Percentiles rank a stretch among this genome's conserved stretches.
phyloP scores from a whole-genome alignment of 352 stramenopile species.

The Pythium dissotocum region DNA sequence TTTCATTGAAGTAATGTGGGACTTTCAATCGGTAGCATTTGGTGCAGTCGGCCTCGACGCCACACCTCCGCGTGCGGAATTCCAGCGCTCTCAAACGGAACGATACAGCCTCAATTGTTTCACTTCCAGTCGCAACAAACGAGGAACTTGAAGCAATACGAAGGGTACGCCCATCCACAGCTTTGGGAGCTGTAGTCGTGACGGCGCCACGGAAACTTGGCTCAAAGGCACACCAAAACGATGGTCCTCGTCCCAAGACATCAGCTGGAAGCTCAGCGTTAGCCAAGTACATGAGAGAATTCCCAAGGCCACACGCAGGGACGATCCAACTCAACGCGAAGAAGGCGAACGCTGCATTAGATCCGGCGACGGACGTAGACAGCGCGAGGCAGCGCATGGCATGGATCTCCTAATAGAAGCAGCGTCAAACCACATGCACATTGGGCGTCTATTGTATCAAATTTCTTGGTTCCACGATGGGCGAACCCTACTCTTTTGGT shows the following conservation, averaged over 20 bases:
- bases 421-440: background rate
- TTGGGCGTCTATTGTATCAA: constrained; percentile 16
- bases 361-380: constrained; percentile 16
- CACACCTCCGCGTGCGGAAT: constrained; percentile 18
- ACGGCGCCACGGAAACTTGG: constrained; percentile 4
- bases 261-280: background rate
- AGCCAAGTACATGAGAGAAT: constrained; percentile 56
- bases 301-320: constrained; percentile 50
- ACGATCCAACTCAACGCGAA: constrained; percentile 33
- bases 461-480: background rate
- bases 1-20: background rate
- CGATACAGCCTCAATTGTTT: background rate
- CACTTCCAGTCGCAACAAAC: constrained; percentile 3
- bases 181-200: constrained; percentile 12
- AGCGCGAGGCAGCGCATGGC: constrained; percentile 39
- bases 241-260: constrained; percentile 5
- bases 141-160: constrained; percentile 19
- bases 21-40: constrained; percentile 10
- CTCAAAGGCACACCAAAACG: no score
- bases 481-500: background rate
- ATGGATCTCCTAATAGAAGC: constrained; percentile 37
- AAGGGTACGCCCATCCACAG: constrained; percentile 19
- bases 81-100: constrained; percentile 8
- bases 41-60: constrained; percentile 14
- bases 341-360: constrained; percentile 4